Evolutionary conservation across 306 rosid genomes (phyloP).

Genomic region (Vigna nakashimae): DNA sequence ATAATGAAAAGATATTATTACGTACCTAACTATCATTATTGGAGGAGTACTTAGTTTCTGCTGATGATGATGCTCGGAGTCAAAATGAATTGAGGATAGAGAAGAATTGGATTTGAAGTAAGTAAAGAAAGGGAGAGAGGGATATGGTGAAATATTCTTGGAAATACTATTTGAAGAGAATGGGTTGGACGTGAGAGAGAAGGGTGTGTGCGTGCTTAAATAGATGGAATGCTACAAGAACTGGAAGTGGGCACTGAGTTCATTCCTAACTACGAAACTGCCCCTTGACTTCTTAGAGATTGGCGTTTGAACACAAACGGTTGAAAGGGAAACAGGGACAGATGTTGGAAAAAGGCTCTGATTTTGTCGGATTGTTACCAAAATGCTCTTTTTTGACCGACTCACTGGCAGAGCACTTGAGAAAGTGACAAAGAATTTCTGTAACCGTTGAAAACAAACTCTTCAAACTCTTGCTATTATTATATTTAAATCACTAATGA

Average conservation of each 20-base stretch:
- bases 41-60: constrained; percentile 31
- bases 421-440: constrained; percentile 54
- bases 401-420: constrained; percentile 51
- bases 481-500: background rate
- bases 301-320: constrained; percentile 64
- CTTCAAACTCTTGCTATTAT: constrained; percentile 43
- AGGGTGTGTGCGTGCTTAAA: constrained; percentile 56
- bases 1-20: constrained; percentile 41
- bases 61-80: constrained; percentile 18
- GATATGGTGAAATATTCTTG: constrained; percentile 4
- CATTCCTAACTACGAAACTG: constrained; percentile 60
- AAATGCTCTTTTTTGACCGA: constrained; percentile 74
- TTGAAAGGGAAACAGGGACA: constrained; percentile 78
- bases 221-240: constrained; percentile 46
- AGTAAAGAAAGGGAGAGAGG: background rate
- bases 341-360: constrained; percentile 72
- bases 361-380: constrained; percentile 82
- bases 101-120: constrained; percentile 46
- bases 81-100: constrained; percentile 39
- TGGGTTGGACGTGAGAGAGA: constrained; percentile 51
- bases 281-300: constrained; percentile 66
- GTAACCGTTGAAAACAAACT: constrained; percentile 65
- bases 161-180: constrained; percentile 49
- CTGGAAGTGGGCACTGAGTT: constrained; percentile 46
- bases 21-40: constrained; percentile 61